Evolutionary conservation across 192 early-diverging fungal genomes (phyloP).

Genomic region (Rhizophlyctis rosea): DNA sequence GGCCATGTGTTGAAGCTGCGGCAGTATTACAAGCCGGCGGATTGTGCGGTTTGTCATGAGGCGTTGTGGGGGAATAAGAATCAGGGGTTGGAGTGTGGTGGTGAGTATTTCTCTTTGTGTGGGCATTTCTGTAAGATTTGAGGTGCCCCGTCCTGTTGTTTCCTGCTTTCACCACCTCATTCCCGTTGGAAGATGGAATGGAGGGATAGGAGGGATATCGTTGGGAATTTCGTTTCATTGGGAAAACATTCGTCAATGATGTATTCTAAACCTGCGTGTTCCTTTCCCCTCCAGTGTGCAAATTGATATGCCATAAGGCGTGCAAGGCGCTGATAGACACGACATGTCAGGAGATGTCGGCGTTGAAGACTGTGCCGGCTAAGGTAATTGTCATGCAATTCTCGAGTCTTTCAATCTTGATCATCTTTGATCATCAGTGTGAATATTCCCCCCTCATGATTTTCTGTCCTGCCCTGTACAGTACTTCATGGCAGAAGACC

Average conservation of each 20-base stretch:
- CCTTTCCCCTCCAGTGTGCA: slow-evolving; percentile 25
- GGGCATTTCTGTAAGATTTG: too few species aligned
- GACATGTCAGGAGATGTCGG: slow-evolving; percentile 33
- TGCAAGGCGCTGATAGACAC: slow-evolving; percentile 35
- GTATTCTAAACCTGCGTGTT: background rate
- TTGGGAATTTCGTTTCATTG: too few species aligned
- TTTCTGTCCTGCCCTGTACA: slow-evolving; percentile 5
- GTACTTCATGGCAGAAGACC: slow-evolving; percentile 53
- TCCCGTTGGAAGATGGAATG: too few species aligned
- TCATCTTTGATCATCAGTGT: background rate
- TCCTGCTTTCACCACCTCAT: too few species aligned
- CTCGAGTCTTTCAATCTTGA: too few species aligned
- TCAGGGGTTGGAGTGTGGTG: slow-evolving; percentile 45
- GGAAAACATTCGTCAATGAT: too few species aligned
- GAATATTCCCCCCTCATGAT: background rate
- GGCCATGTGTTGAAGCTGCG: slow-evolving; percentile 39
- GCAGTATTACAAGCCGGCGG: slow-evolving; percentile 48
- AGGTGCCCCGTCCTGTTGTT: too few species aligned
- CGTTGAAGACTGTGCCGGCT: slow-evolving; percentile 34
- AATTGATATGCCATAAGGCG: slow-evolving; percentile 41
- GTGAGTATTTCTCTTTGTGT: slow-evolving; percentile 22
- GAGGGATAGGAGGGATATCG: too few species aligned
- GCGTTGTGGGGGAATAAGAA: slow-evolving; percentile 47
- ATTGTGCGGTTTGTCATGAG: slow-evolving; percentile 52
- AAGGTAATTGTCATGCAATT: slow-evolving; percentile 27